phyloP scores from a whole-genome alignment of 768 basidiomycete genomes.

The Boletus tomentosulus region DNA sequence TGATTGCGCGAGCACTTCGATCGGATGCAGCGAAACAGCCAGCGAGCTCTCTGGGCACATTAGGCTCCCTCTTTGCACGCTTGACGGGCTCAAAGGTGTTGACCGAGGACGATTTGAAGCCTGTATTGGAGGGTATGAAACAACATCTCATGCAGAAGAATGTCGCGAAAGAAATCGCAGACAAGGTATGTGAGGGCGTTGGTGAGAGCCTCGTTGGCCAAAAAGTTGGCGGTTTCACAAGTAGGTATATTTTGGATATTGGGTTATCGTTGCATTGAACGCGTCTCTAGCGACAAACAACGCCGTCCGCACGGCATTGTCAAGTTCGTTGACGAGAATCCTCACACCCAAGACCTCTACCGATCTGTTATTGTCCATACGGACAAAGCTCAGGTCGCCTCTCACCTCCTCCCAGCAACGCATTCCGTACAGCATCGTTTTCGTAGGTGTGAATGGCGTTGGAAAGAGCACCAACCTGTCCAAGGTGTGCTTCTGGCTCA shows the following conservation, averaged over 20 bases:
- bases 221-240: constrained; percentile 86
- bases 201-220: constrained; percentile 86
- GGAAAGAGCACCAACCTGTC: constrained; percentile 98
- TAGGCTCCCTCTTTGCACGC: constrained; percentile 80
- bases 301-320: constrained; percentile 79
- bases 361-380: constrained; percentile 91
- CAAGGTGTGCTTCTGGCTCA: constrained; percentile 98
- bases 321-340: constrained; percentile 85
- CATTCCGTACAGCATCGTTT: constrained; percentile 88
- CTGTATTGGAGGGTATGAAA: constrained; percentile 91
- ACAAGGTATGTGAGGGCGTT: constrained; percentile 94
- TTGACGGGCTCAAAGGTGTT: constrained; percentile 83
- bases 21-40: constrained; percentile 35
- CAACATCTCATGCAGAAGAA: constrained; percentile 99
- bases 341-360: constrained; percentile 96
- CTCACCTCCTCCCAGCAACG: constrained; percentile 72
- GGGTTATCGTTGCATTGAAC: constrained; percentile 1
- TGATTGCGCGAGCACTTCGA: constrained; percentile 58
- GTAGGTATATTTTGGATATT: constrained; percentile 40
- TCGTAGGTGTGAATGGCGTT: constrained; percentile 98
- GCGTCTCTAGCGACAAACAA: constrained; percentile 65
- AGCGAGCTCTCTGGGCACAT: constrained; percentile 51
- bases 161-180: constrained; percentile 92
- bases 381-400: constrained; percentile 76
- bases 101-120: constrained; percentile 77